Evolutionary conservation across 2,329 filamentous ascomycete genomes (phyloP), one percentile per base, ranked within the genome.

Genomic region (Raffaelea albimanens): DNA sequence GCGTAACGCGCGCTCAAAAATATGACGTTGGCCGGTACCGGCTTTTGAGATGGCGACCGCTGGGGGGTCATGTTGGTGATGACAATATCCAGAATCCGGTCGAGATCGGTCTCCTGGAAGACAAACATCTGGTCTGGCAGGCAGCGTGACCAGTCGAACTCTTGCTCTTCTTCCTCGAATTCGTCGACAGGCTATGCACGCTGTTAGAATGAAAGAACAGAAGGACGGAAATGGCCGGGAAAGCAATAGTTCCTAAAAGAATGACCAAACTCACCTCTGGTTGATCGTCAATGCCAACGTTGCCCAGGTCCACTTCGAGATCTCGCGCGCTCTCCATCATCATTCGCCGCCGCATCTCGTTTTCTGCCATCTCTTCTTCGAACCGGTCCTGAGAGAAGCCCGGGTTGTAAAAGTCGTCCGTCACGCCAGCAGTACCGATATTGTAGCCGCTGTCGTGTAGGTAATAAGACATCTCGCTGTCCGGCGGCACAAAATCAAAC

Each of bases 121-220:
- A 98, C 93, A 62, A 98, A 98, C 93, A 98, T 98, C 63, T 98
- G 93, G 62, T 98, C 93, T 61, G 96, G 88, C 43, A 95, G 72
- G 64, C 93, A 98, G 57, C 86, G 78, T 53, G 85, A 85, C 93
- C 93, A 98, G 51, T 96, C 85, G 59, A 98, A 98, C 54, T 97
- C 93, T 59, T 94, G 90, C 48, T 83, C 80, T 49, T 96, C 90
- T 58, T 94, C 88, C 56, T 88, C 85, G 19, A 89, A 76, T 46
- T 96, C 90, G 50, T 91, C 88, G 16, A 77, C 72, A 18, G 80
- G 73, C 78, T 83, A 49, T 23, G 47, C 56, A 46, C 49, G 56
- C 66, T 57, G 64, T 14, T 5, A 42, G 21, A n/a, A 7, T 33
- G 13, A 29, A 11, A 39, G 16, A 16, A 18, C 5, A 38, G 19